A percentile compares a stretch with the other conserved stretches of the same genome.
phyloP scores from a whole-genome alignment of 1,284 basidiomycete genomes.

The Schizophyllum amplum region DNA sequence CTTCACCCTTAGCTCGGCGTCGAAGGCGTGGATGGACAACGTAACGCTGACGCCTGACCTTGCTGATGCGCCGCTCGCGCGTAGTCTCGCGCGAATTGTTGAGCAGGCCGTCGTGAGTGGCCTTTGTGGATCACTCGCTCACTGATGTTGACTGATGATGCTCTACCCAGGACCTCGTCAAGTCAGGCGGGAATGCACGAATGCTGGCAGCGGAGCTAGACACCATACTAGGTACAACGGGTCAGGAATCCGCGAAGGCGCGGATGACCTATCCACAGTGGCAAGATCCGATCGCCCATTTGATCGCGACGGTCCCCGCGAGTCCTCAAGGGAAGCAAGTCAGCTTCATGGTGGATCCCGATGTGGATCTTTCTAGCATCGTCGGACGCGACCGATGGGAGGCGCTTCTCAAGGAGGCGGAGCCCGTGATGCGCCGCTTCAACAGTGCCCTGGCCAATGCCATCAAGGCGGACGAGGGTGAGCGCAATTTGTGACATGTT shows the following conservation, averaged over 20 bases:
- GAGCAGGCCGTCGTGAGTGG: slow-evolving; percentile 14
- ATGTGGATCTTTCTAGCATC: slow-evolving; percentile 4
- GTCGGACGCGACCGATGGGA: slow-evolving; percentile 1
- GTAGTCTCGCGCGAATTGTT: slow-evolving; percentile 12
- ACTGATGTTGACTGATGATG: not conserved
- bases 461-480: slow-evolving; percentile 10
- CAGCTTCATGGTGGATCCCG: slow-evolving; percentile 8
- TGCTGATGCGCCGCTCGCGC: slow-evolving; percentile 7
- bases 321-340: not conserved
- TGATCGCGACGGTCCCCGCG: slow-evolving; percentile 5
- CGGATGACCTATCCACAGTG: too few species aligned
- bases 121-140: not conserved
- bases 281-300: slow-evolving; percentile 6
- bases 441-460: slow-evolving; percentile 4
- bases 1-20: slow-evolving; percentile 10
- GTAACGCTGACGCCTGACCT: slow-evolving; percentile 11
- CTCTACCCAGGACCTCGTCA: slow-evolving; percentile 10
- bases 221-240: not conserved
- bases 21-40: slow-evolving; percentile 14
- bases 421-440: slow-evolving; percentile 5
- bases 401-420: slow-evolving; percentile 1
- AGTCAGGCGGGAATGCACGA: slow-evolving; percentile 5
- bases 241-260: not conserved
- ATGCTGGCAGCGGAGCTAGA: slow-evolving; percentile 1
- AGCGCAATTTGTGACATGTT: not conserved